A percentile compares a stretch with the other conserved stretches of the same genome.
Evolutionary conservation across 208 protist species (phyloP).

Genomic region (Trypanosomatidae sp.): DNA sequence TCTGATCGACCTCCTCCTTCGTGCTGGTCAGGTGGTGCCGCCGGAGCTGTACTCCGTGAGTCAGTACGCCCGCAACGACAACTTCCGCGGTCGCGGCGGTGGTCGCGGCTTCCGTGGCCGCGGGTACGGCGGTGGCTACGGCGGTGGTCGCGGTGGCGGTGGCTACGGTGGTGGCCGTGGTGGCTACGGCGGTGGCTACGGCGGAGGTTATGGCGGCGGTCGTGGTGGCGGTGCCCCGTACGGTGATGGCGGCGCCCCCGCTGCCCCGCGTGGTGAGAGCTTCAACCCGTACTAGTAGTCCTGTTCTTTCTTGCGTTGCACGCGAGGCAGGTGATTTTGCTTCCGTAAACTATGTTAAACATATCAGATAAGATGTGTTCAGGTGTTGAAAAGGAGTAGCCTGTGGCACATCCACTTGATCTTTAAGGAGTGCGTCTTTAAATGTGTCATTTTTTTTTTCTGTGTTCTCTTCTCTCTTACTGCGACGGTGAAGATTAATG

Average conservation of each 20-base stretch:
- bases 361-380: too few relatives aligned
- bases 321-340: too few relatives aligned
- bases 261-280: constrained; percentile 23
- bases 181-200: constrained; percentile 23
- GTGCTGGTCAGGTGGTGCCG: constrained; percentile 67
- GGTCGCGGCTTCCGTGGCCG: constrained; percentile 30
- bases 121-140: constrained; percentile 28
- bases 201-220: constrained; percentile 15
- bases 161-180: constrained; percentile 24
- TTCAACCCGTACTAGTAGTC: constrained; percentile 53
- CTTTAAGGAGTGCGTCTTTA: too few relatives aligned
- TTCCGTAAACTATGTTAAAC: too few relatives aligned
- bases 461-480: too few relatives aligned
- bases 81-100: too few relatives aligned
- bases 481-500: too few relatives aligned
- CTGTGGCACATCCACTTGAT: too few relatives aligned
- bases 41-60: constrained; percentile 63
- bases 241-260: constrained; percentile 17
- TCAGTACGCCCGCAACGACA: constrained; percentile 34
- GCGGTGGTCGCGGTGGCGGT: too few relatives aligned
- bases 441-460: too few relatives aligned
- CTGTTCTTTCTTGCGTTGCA: too few relatives aligned
- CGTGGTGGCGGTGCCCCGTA: constrained; percentile 23
- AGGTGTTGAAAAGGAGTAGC: too few relatives aligned
- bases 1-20: constrained; percentile 65